Evolutionary conservation across 2,329 filamentous ascomycete genomes (phyloP), one percentile per base, ranked within the genome.

Genomic region (Xylariaceae sp.): DNA sequence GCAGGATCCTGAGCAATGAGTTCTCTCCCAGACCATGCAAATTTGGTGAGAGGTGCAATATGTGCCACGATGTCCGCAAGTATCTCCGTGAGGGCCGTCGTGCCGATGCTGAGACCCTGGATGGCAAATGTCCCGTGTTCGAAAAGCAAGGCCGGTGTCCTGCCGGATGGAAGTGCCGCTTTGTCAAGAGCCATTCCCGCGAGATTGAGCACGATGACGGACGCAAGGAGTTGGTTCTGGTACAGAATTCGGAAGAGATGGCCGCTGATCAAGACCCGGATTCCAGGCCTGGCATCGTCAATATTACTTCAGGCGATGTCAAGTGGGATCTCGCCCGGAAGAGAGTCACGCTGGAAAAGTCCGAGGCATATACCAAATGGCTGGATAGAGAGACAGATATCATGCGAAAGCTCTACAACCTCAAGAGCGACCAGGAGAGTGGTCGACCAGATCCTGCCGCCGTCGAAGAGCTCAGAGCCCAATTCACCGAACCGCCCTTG

Each of bases 141-240:
- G 80, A 85, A 45, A 67, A 68, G 12, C 75, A 81, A 43, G 89
- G 89, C 10, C 76, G 70, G 41, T 98, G 92, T 50, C 72, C 75
- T 31, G 76, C 82, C 11, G 92, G 92, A 5, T 98, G 90, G 89
- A 94, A 90, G 57, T 98, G 92, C 57, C 82, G 90, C 15, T 94
- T 95, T 53, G 83, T 86, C 21, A 74, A 74, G 42, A 93, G 86
- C 42, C 92, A 98, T 60, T 92, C 87, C 49, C 71, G 79, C 42
- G 90, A 96, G 60, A 61, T 84, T 16, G 76, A 83, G 44, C 77
- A 69, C 14, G 78, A 80, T 34, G 89, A 94, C 56, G 90, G 88
- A 7, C 75, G 75, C 46, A 87, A 84, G 50, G 90, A 96, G 60
- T 63, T 96, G 33, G 68, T 90, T 3, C 67, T 94, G 31, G 50